Evolutionary conservation across 805 yeast species (phyloP).

Genomic region (Kodamaea jinghongensis): DNA sequence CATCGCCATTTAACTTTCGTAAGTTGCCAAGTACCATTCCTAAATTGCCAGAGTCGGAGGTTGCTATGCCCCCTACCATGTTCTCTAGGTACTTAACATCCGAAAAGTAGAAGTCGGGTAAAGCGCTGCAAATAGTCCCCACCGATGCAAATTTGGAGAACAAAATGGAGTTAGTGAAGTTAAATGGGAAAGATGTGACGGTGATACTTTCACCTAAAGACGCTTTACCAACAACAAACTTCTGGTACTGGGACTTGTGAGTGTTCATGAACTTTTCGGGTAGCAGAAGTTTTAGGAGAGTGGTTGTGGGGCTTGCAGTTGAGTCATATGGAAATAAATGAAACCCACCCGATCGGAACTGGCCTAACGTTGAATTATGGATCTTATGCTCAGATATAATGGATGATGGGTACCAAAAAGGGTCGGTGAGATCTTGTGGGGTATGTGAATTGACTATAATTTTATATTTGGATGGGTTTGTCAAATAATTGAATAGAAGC

Average conservation of each 20-base stretch:
- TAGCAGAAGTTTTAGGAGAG: slow-evolving; percentile 6
- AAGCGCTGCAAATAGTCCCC: slow-evolving; percentile 18
- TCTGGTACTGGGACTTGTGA: slow-evolving; percentile 5
- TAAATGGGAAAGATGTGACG: slow-evolving; percentile 23
- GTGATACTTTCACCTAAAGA: slow-evolving; percentile 4
- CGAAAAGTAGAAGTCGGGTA: slow-evolving; percentile 25
- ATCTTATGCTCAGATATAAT: not conserved
- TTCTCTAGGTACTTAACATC: slow-evolving; percentile 46
- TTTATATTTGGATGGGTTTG: slow-evolving; percentile 9
- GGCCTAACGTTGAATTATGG: slow-evolving; percentile 8
- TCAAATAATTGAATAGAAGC: slow-evolving; percentile 16
- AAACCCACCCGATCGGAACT: slow-evolving; percentile 23
- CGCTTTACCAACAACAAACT: not conserved
- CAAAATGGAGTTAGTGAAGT: slow-evolving; percentile 29
- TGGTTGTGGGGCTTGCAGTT: slow-evolving; percentile 1
- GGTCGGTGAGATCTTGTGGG: slow-evolving; percentile 5
- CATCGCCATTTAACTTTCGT: slow-evolving; percentile 42
- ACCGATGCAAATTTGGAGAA: slow-evolving; percentile 23
- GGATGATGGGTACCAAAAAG: slow-evolving; percentile 10
- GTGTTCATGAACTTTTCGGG: slow-evolving; percentile 2
- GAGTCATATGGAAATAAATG: slow-evolving; percentile 20
- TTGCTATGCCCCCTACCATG: slow-evolving; percentile 42
- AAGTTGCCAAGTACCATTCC: slow-evolving; percentile 42
- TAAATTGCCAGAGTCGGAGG: slow-evolving; percentile 14
- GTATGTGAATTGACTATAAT: slow-evolving; percentile 9